Conservation (phyloP, 192 early-diverging fungal species). For the Helicostylum pulchrum region DNA sequence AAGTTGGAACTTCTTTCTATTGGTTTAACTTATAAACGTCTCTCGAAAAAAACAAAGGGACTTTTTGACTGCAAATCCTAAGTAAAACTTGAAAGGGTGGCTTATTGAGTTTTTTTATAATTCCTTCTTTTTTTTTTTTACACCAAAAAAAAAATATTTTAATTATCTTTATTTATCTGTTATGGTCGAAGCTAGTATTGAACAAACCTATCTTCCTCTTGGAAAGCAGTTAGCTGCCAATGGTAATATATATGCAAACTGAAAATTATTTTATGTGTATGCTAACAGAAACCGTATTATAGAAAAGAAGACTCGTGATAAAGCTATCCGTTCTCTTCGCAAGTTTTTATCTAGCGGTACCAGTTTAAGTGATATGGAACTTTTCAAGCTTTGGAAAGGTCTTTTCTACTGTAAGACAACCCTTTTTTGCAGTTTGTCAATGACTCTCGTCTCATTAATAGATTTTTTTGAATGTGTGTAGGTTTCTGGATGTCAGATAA, state of each 20-base stretch:
- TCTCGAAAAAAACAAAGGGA: no score
- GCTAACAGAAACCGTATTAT: not conserved
- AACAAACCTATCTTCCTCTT: slow-evolving; percentile 42
- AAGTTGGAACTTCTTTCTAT: no score
- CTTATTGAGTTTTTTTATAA: no score
- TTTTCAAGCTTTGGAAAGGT: slow-evolving; percentile 88
- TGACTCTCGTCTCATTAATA: not conserved
- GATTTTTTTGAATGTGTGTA: slow-evolving; percentile 19
- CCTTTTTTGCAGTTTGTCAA: not conserved
- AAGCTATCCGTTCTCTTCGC: slow-evolving; percentile 59
- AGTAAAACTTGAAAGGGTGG: no score
- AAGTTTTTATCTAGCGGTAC: slow-evolving; percentile 53
- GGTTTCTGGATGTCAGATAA: slow-evolving; percentile 98
- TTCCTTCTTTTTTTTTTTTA: no score
- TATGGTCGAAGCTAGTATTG: no score
- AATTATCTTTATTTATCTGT: no score
- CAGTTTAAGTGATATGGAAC: slow-evolving; percentile 56
- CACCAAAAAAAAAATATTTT: no score
- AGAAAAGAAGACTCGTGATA: slow-evolving; percentile 76
- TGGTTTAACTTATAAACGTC: no score
- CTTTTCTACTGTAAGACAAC: slow-evolving; percentile 88
- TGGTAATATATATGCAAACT: slow-evolving; percentile 40
- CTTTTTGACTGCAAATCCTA: no score
- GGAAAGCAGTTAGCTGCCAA: slow-evolving; percentile 68
- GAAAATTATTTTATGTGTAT: not conserved